A percentile compares a stretch with the other conserved stretches of the same genome.
These are phyloP conservation scores for Penicillium sp. DNA, from an alignment of 2,329 filamentous ascomycete species.

Conservation along the genomic window DNA sequence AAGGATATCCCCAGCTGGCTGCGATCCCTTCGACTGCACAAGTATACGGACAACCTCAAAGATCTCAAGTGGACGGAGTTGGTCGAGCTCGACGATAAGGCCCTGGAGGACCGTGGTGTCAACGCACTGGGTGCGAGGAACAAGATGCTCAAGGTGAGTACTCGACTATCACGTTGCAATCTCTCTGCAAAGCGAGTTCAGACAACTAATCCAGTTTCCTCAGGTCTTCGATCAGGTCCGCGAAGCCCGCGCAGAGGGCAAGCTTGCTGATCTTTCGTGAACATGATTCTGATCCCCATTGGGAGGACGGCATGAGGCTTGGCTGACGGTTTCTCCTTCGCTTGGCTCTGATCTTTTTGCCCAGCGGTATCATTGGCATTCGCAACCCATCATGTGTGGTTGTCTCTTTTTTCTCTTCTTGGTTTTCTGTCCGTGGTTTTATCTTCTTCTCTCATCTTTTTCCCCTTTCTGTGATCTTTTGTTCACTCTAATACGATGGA, in stretches of 20 bases:
- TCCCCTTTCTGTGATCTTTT: conserved; percentile 29
- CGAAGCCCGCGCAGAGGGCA: conserved; percentile 74
- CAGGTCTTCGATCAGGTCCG: conserved; percentile 93
- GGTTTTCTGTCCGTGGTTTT: conserved; percentile 8
- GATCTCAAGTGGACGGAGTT: conserved; percentile 96
- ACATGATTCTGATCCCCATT: conserved; percentile 12
- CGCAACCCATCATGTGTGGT: conserved; percentile 17
- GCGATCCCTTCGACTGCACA: conserved; percentile 90
- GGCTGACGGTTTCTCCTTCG: not conserved
- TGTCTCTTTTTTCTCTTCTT: conserved; percentile 9
- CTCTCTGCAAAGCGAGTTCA: not conserved
- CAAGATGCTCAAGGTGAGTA: conserved; percentile 91
- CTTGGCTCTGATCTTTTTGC: conserved; percentile 7
- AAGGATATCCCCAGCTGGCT: conserved; percentile 97
- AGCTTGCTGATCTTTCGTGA: conserved; percentile 52
- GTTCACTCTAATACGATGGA: conserved; percentile 28
- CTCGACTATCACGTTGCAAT: not conserved
- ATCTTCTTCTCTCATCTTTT: conserved; percentile 8
- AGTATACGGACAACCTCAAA: conserved; percentile 98
- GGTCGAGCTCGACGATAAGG: conserved; percentile 88
- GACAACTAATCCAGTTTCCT: conserved; percentile 29
- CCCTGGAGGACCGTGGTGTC: conserved; percentile 87
- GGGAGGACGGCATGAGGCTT: conserved; percentile 12
- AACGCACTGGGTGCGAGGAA: conserved; percentile 91
- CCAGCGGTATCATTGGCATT: conserved; percentile 24